These are phyloP conservation scores for Trichomonascus vanleenenianus DNA, from an alignment of 805 yeast species.

Conservation along the genomic window DNA sequence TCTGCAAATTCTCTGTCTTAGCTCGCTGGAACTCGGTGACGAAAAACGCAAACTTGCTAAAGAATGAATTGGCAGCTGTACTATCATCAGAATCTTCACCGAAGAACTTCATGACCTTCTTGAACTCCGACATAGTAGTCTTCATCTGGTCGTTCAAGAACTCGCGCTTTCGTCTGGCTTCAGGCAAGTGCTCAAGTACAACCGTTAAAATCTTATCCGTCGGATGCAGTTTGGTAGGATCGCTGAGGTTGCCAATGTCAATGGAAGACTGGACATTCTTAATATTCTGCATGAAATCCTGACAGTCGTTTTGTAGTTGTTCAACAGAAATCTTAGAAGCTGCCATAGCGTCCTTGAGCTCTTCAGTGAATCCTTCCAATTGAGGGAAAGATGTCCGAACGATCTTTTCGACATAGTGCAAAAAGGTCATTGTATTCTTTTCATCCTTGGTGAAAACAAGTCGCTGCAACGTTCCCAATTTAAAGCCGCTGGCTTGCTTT, in stretches of 20 bases:
- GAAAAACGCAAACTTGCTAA: conserved; percentile 73
- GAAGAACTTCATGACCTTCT: conserved; percentile 66
- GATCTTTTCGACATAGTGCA: conserved; percentile 86
- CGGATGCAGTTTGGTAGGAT: conserved; percentile 72
- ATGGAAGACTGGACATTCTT: conserved; percentile 66
- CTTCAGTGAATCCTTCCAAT: conserved; percentile 64
- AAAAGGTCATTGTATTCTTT: conserved; percentile 75
- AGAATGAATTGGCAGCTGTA: conserved; percentile 59
- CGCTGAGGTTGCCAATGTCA: conserved; percentile 79
- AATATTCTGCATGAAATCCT: conserved; percentile 50
- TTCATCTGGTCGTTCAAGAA: conserved; percentile 56
- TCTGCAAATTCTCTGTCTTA: conserved; percentile 63
- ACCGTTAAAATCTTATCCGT: conserved; percentile 59
- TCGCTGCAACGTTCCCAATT: conserved; percentile 80
- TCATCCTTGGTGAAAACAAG: conserved; percentile 87
- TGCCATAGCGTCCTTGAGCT: conserved; percentile 47
- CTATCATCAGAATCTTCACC: conserved; percentile 84
- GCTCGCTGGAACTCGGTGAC: conserved; percentile 73
- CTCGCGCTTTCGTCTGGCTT: conserved; percentile 64
- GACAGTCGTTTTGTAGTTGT: conserved; percentile 68
- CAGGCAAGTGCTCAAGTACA: conserved; percentile 60
- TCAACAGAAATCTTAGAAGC: conserved; percentile 77
- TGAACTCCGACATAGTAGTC: conserved; percentile 57
- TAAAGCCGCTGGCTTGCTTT: conserved; percentile 90
- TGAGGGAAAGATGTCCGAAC: conserved; percentile 82